Evolutionary conservation across 2,329 filamentous ascomycete genomes (phyloP).

Genomic region (Hypocrella siamensis): DNA sequence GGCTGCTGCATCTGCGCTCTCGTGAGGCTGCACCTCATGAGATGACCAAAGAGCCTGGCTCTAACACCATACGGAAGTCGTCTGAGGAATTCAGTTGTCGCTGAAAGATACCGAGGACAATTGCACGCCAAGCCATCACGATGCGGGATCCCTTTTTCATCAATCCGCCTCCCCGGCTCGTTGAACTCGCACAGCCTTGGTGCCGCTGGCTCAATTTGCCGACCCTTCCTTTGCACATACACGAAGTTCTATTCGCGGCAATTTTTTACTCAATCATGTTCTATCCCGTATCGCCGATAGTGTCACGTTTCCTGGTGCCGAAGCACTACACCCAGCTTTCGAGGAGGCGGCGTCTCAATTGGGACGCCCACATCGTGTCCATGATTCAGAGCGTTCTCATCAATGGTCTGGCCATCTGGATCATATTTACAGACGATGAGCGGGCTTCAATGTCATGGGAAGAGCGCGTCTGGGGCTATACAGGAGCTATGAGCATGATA

Average conservation of each 20-base stretch:
- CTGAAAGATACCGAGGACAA: background rate
- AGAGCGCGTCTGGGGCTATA: conserved; percentile 65
- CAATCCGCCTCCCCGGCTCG: conserved; percentile 40
- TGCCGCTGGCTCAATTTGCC: conserved; percentile 45
- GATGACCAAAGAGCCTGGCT: too few species aligned
- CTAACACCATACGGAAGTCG: too few species aligned
- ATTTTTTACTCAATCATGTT: conserved; percentile 54
- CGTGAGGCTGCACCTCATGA: too few species aligned
- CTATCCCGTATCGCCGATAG: conserved; percentile 46
- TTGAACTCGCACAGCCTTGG: conserved; percentile 42
- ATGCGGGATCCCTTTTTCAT: conserved; percentile 66
- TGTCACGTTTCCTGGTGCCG: conserved; percentile 49
- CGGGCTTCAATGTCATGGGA: conserved; percentile 49
- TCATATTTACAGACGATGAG: conserved; percentile 54
- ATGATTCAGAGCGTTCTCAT: conserved; percentile 62
- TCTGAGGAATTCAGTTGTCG: background rate
- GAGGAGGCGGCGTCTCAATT: conserved; percentile 53
- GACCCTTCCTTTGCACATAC: conserved; percentile 59
- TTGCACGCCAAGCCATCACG: conserved; percentile 6
- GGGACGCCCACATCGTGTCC: conserved; percentile 79
- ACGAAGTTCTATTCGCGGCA: conserved; percentile 56
- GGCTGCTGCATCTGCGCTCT: too few species aligned
- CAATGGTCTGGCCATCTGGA: conserved; percentile 57
- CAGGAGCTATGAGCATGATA: conserved; percentile 53
- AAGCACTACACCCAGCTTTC: conserved; percentile 47